Conservation (phyloP, 202 grass and related monocot species). For the Miscanthus sacchariflorus region DNA sequence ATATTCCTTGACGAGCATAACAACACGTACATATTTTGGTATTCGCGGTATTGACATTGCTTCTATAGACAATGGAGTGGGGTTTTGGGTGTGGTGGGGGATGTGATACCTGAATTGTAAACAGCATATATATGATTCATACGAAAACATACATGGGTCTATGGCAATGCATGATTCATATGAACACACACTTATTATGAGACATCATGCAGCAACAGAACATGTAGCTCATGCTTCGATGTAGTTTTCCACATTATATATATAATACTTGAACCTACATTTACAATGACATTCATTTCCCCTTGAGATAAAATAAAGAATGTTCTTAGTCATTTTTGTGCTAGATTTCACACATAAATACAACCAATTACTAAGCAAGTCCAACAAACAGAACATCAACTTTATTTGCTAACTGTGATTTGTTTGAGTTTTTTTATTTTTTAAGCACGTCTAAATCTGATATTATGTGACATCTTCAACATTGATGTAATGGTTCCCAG, state of each 20-base stretch:
- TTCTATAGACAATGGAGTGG: too few relatives aligned
- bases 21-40: neutral
- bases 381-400: neutral
- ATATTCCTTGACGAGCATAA: neutral
- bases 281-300: too few relatives aligned
- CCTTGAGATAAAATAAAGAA: neutral
- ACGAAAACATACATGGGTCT: too few relatives aligned
- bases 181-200: too few relatives aligned
- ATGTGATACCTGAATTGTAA: neutral
- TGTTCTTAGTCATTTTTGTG: neutral
- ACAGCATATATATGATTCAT: too few relatives aligned
- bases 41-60: neutral
- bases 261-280: too few relatives aligned
- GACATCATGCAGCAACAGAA: too few relatives aligned
- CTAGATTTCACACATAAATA: neutral
- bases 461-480: neutral
- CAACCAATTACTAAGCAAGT: neutral
- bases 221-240: too few relatives aligned
- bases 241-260: too few relatives aligned
- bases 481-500: neutral
- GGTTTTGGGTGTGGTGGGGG: neutral
- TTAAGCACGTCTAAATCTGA: neutral
- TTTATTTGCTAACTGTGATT: neutral
- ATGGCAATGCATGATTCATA: too few relatives aligned
- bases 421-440: neutral